Evolutionary conservation across 2,329 filamentous ascomycete genomes (phyloP), one percentile per base, ranked within the genome.

Genomic region (Colletotrichum camelliae): DNA sequence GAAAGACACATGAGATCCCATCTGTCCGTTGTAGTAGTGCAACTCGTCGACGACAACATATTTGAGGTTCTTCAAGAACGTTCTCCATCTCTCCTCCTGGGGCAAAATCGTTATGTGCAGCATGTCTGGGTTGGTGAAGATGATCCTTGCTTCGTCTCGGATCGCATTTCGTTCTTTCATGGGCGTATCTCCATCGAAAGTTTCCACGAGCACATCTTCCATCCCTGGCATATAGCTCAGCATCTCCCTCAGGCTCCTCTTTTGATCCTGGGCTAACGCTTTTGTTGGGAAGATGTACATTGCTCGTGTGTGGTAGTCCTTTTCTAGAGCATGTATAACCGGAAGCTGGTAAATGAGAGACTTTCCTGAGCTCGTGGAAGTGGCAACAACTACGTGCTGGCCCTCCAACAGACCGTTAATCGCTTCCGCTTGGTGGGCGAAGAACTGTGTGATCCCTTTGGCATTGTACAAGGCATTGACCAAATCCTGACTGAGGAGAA

Each of bases 261-360:
- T 93, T 84, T 99, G 97, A 84, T 99, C 97, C 83, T 99, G 97
- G 0, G 97, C 96, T 18, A 99, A 86, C 2, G 97, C 97, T 85
- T 99, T 99, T 0, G 97, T 99, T 0, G 97, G 97, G 77, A 99
- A 99, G 43, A 99, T 98, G 82, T 98, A 98, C 93, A 99, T 95
- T 4, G 97, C 97, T 79, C 97, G 89, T 10, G 95, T 94, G 72
- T 93, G 88, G 3, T 85, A 86, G 80, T 98, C 94, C 68, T 91
- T 88, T 83, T 99, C 96, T 3, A 99, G 87, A 66, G 95, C 94
- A 81, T 98, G 93, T 13, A 99, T 86, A 60, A 99, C 95, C 0
- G 97, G 97, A 18, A 99, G 90, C 81, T 99, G 97, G 81, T 98
- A 99, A 77, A 99, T 98, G n/a, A 99, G 87, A 7, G 96, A 98